phyloP scores from a whole-genome alignment of 768 basidiomycete species.

The Suillus placidus region DNA sequence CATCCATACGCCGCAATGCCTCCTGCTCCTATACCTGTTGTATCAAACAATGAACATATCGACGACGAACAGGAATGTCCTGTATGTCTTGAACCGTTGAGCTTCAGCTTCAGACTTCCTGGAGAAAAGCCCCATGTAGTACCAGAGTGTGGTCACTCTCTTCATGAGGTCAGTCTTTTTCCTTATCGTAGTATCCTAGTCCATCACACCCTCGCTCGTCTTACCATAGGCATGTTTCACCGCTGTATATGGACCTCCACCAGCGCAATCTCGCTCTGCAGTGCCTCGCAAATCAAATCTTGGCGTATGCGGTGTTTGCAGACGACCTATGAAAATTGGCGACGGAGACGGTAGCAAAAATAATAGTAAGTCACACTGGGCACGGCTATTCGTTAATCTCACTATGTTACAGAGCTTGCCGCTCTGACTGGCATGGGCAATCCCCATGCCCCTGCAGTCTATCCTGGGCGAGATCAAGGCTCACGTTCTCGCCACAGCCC shows the following conservation, averaged over 20 bases:
- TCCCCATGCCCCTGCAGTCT: constrained; percentile 54
- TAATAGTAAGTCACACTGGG: constrained; percentile 69
- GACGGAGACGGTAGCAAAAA: constrained; percentile 82
- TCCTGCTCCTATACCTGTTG: constrained; percentile 70
- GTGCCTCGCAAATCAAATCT: constrained; percentile 74
- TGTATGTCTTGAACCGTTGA: constrained; percentile 94
- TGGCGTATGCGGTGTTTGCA: constrained; percentile 96
- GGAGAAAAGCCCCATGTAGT: constrained; percentile 98
- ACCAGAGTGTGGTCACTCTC: constrained; percentile 95
- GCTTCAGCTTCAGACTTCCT: constrained; percentile 88
- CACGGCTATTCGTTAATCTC: constrained; percentile 10
- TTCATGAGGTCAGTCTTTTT: constrained; percentile 77
- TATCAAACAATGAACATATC: constrained; percentile 59
- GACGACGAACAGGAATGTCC: constrained; percentile 93
- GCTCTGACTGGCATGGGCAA: constrained; percentile 90
- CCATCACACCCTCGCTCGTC: constrained; percentile 1
- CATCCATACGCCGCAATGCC: constrained; percentile 67
- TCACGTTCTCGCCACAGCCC: constrained; percentile 39
- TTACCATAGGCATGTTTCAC: constrained; percentile 86
- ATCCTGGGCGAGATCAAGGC: constrained; percentile 65
- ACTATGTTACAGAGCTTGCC: constrained; percentile 72
- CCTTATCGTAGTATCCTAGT: neutral
- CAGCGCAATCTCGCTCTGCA: constrained; percentile 54
- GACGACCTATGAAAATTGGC: constrained; percentile 94
- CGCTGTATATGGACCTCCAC: constrained; percentile 92